Conservation (phyloP, 352 stramenopile genomes). For the Globisporangium okanoganense region DNA sequence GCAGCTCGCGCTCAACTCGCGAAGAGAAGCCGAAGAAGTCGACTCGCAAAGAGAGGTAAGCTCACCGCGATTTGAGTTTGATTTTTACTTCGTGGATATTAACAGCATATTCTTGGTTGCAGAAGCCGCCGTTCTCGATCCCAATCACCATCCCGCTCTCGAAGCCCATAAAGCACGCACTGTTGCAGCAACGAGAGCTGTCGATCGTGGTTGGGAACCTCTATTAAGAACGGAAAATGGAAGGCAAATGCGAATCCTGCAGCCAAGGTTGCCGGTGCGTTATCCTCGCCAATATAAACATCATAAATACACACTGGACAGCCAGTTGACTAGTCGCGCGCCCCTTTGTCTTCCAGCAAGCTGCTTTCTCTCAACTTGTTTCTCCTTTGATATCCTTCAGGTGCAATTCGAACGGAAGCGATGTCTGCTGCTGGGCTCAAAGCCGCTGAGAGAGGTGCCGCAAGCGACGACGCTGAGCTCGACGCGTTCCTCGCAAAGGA, state of each 20-base stretch:
- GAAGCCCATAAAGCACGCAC: not conserved
- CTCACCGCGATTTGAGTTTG: too few relatives aligned
- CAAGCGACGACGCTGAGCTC: constrained; percentile 32
- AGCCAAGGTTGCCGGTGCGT: not conserved
- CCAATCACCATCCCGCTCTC: constrained; percentile 3
- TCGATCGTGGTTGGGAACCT: not conserved
- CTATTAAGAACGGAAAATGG: not conserved
- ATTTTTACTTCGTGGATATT: not conserved
- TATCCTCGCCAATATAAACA: constrained; percentile 2
- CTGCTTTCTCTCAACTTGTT: too few relatives aligned
- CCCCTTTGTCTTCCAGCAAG: not conserved
- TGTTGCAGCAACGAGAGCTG: not conserved
- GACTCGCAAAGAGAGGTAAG: constrained; percentile 3
- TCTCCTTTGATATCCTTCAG: not conserved
- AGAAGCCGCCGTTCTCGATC: constrained; percentile 7
- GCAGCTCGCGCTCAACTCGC: constrained; percentile 19
- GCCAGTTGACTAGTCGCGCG: not conserved
- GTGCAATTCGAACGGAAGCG: not conserved
- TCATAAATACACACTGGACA: constrained; percentile 7
- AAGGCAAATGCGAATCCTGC: not conserved
- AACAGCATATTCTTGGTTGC: not conserved
- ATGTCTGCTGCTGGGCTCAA: constrained; percentile 3
- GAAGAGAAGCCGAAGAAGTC: constrained; percentile 8
- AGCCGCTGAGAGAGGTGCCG: not conserved
- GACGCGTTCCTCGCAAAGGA: constrained; percentile 55